Evolutionary conservation across 1,139 yeast genomes (phyloP).

Genomic region (Debaryomyces nepalensis): DNA sequence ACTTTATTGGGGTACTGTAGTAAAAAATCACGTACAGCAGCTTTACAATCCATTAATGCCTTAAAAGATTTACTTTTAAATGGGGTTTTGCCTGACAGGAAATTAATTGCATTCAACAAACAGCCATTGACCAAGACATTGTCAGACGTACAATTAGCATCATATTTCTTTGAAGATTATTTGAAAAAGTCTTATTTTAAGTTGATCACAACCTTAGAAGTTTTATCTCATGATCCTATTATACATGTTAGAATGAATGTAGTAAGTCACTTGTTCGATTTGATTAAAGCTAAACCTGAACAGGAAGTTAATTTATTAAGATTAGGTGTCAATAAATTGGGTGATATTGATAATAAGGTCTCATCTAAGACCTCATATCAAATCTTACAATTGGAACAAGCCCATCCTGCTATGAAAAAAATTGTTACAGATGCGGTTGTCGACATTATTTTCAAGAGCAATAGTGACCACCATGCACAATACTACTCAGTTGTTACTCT

Average conservation of each 20-base stretch:
- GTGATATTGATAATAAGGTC: constrained; percentile 90
- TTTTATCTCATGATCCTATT: constrained; percentile 87
- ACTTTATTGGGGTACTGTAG: constrained; percentile 77
- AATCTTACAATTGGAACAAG: constrained; percentile 79
- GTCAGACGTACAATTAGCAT: constrained; percentile 58
- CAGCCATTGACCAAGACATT: constrained; percentile 63
- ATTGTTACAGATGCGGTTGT: constrained; percentile 78
- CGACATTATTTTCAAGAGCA: constrained; percentile 77
- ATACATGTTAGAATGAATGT: constrained; percentile 84
- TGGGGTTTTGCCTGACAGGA: constrained; percentile 85
- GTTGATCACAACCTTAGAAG: constrained; percentile 71
- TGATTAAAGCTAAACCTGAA: constrained; percentile 87
- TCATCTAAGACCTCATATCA: constrained; percentile 87
- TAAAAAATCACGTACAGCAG: constrained; percentile 92
- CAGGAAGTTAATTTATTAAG: constrained; percentile 92
- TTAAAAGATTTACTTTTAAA: constrained; percentile 82
- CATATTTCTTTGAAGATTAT: constrained; percentile 89
- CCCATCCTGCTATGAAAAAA: constrained; percentile 94
- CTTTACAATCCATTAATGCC: constrained; percentile 88
- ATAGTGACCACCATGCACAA: constrained; percentile 82
- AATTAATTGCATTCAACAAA: constrained; percentile 77
- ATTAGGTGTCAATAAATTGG: constrained; percentile 89
- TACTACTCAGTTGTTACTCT: constrained; percentile 87
- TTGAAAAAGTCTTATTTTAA: constrained; percentile 76
- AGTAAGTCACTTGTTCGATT: constrained; percentile 75